phyloP scores from a whole-genome alignment of 331 rosid genomes.

The Cucumis variabilis region DNA sequence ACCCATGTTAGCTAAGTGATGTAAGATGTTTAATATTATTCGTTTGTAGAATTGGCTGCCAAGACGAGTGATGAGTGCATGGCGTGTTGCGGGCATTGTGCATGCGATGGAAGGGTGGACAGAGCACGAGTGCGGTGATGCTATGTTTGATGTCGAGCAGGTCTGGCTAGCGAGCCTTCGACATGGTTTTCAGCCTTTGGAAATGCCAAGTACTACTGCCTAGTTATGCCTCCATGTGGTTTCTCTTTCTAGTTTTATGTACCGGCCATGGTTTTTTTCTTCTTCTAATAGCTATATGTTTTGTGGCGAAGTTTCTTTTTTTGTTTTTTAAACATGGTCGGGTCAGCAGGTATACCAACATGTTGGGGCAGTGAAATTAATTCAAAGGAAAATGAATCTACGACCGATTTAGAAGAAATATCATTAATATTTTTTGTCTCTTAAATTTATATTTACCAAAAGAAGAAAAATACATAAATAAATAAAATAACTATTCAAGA shows the following conservation, averaged over 20 bases:
- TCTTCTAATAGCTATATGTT: neutral
- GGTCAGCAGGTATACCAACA: too few species aligned
- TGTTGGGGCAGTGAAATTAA: neutral
- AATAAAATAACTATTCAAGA: too few species aligned
- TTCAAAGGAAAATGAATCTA: too few species aligned
- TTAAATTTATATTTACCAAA: too few species aligned
- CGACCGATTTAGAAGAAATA: too few species aligned
- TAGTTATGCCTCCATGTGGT: neutral
- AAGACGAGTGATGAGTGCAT: conserved; percentile 58
- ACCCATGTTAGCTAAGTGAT: neutral
- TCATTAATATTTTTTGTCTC: too few species aligned
- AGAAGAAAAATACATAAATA: too few species aligned
- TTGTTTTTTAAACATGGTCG: too few species aligned
- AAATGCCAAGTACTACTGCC: neutral
- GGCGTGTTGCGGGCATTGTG: conserved; percentile 47
- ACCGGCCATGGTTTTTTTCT: too few species aligned
- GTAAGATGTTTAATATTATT: neutral
- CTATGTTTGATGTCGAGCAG: conserved; percentile 22
- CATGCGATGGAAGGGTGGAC: conserved; percentile 56
- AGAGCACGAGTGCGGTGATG: conserved; percentile 48
- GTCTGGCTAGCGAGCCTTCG: conserved; percentile 54
- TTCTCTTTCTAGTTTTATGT: neutral
- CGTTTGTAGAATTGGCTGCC: conserved; percentile 50
- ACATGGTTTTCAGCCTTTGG: conserved; percentile 53
- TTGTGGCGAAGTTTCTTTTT: too few species aligned